Conservation (phyloP, 2,329 filamentous ascomycete genomes). For the Fusarium denticulatum region DNA sequence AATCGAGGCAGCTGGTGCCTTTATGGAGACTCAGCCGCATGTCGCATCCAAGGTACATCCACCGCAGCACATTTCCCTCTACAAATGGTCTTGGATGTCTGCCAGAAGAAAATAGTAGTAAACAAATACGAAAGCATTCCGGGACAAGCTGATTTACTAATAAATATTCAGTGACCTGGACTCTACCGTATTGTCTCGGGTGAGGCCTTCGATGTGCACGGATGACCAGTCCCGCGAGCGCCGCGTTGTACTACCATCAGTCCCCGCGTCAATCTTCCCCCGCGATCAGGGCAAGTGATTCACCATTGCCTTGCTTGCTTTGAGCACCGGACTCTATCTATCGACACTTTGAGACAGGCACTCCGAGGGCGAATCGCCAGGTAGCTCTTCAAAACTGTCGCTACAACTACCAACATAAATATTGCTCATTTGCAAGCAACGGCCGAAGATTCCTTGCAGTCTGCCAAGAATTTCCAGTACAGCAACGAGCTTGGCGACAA, state of each 20-base stretch:
- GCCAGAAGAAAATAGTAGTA: rapidly evolving
- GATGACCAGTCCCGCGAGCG: neutral
- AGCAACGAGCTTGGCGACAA: neutral
- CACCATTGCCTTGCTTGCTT: neutral
- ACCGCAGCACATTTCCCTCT: rapidly evolving
- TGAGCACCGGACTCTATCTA: neutral
- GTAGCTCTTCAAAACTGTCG: neutral
- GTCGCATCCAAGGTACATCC: neutral
- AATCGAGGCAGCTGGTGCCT: neutral
- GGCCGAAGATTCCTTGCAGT: neutral
- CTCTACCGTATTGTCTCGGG: neutral
- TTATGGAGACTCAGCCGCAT: neutral
- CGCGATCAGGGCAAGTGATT: neutral
- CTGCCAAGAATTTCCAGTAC: neutral
- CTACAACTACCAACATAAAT: too few species aligned
- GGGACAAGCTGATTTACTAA: rapidly evolving
- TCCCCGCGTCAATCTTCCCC: neutral
- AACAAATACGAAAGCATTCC: rapidly evolving
- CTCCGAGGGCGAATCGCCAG: neutral
- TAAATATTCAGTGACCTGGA: neutral
- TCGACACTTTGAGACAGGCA: neutral
- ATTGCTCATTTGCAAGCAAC: neutral
- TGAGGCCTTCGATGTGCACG: neutral
- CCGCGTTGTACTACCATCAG: too few species aligned
- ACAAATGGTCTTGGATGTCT: neutral